Evolutionary conservation across 257 asterid species (phyloP).

Genomic region (Ophiorrhiza pumila): DNA sequence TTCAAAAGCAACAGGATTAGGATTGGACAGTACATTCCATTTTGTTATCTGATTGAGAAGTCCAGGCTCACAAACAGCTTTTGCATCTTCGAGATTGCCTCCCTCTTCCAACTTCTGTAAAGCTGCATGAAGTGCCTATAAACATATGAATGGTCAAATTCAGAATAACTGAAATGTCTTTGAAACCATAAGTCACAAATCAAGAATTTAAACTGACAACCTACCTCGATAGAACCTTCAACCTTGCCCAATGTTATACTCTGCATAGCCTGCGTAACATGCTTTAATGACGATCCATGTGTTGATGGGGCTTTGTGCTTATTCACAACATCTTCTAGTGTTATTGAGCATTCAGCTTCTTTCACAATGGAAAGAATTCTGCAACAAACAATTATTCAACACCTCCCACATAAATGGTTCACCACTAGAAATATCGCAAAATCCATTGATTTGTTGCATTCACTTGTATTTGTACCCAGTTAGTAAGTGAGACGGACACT

Average conservation of each 20-base stretch:
- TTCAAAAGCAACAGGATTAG: background rate
- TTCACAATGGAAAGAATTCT: conserved; percentile 57
- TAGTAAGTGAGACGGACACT: background rate
- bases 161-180: background rate
- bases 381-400: background rate
- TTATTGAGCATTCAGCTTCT: conserved; percentile 52
- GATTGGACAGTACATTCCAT: conserved; percentile 58
- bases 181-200: background rate
- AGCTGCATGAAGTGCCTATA: conserved; percentile 78
- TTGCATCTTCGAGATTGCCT: conserved; percentile 75
- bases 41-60: conserved; percentile 61
- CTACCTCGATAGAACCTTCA: conserved; percentile 75
- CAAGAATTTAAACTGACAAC: conserved; percentile 13
- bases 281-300: conserved; percentile 36
- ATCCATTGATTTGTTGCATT: background rate
- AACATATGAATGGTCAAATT: conserved; percentile 4
- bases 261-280: conserved; percentile 34
- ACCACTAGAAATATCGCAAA: background rate
- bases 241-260: conserved; percentile 70
- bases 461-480: background rate
- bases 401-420: background rate
- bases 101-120: conserved; percentile 58
- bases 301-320: conserved; percentile 51
- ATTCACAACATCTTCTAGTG: conserved; percentile 39
- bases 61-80: conserved; percentile 66